These are phyloP conservation scores for Myxozyma mucilagina DNA, from an alignment of 805 yeast species.

Conservation along the genomic window DNA sequence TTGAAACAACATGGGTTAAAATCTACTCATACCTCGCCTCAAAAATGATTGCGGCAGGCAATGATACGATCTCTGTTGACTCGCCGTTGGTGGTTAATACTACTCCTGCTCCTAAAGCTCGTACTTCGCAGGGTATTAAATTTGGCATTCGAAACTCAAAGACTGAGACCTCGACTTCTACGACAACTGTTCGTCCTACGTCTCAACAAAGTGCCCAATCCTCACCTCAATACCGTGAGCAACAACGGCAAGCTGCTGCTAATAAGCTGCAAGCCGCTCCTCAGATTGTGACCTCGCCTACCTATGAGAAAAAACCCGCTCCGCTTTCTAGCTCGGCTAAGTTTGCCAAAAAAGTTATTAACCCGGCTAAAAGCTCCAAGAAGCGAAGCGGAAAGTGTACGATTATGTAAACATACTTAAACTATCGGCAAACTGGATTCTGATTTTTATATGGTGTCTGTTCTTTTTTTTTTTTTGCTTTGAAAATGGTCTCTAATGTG, in stretches of 20 bases:
- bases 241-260: background rate
- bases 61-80: background rate
- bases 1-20: slow-evolving; percentile 37
- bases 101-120: too few relatives aligned
- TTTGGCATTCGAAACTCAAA: background rate
- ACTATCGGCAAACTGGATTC: too few relatives aligned
- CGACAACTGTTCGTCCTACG: background rate
- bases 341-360: too few relatives aligned
- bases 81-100: background rate
- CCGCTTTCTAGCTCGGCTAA: too few relatives aligned
- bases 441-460: background rate
- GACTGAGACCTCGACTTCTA: background rate
- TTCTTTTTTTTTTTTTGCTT: background rate
- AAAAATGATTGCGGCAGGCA: slow-evolving; percentile 32
- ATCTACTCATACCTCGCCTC: slow-evolving; percentile 40
- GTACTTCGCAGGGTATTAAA: too few relatives aligned
- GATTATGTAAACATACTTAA: background rate
- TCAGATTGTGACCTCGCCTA: background rate
- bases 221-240: background rate
- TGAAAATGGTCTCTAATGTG: background rate
- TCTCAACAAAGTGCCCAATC: background rate
- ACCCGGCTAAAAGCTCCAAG: background rate
- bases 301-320: too few relatives aligned
- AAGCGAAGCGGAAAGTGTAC: background rate
- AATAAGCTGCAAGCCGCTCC: background rate